A percentile compares a stretch with the other conserved stretches of the same genome.
These are phyloP conservation scores for Pythium apleroticum DNA, from an alignment of 352 stramenopile genomes.

Conservation along the genomic window DNA sequence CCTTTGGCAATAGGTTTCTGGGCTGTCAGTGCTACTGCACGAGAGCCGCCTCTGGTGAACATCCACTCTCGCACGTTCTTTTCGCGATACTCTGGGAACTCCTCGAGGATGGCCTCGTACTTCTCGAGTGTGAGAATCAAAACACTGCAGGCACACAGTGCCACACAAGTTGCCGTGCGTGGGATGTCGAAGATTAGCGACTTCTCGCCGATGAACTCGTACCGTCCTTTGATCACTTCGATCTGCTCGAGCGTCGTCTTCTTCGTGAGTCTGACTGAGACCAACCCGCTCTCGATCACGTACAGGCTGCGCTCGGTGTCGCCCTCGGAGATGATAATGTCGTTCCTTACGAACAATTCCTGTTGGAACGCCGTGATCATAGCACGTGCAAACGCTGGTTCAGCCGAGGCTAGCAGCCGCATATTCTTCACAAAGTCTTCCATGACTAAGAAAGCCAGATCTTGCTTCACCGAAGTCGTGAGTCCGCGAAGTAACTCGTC, in stretches of 20 bases:
- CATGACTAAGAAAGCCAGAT: slow-evolving; percentile 65
- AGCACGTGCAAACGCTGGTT: slow-evolving; percentile 56
- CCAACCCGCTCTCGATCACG: slow-evolving; percentile 58
- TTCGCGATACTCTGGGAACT: slow-evolving; percentile 49
- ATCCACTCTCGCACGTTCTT: slow-evolving; percentile 53
- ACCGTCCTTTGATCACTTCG: slow-evolving; percentile 42
- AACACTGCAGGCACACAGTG: slow-evolving; percentile 41
- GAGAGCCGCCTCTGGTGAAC: slow-evolving; percentile 20
- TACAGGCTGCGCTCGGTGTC: slow-evolving; percentile 63
- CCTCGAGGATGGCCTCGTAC: slow-evolving; percentile 44
- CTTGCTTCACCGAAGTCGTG: slow-evolving; percentile 47
- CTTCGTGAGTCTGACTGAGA: slow-evolving; percentile 34
- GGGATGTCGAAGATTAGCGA: slow-evolving; percentile 46
- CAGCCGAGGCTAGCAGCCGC: slow-evolving; percentile 54
- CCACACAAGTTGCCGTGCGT: slow-evolving; percentile 42
- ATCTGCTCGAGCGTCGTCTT: slow-evolving; percentile 19
- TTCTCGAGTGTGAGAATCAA: slow-evolving; percentile 44
- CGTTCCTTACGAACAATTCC: slow-evolving; percentile 73
- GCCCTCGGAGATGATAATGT: slow-evolving; percentile 70
- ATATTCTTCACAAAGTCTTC: slow-evolving; percentile 62
- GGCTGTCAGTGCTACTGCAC: not conserved
- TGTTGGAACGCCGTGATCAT: slow-evolving; percentile 65
- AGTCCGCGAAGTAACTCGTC: slow-evolving; percentile 53
- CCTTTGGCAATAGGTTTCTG: not conserved
- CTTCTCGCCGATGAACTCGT: slow-evolving; percentile 50